These are phyloP conservation scores for Verticillium klebahnii DNA, from an alignment of 2,329 filamentous ascomycete species.

Conservation along the genomic window DNA sequence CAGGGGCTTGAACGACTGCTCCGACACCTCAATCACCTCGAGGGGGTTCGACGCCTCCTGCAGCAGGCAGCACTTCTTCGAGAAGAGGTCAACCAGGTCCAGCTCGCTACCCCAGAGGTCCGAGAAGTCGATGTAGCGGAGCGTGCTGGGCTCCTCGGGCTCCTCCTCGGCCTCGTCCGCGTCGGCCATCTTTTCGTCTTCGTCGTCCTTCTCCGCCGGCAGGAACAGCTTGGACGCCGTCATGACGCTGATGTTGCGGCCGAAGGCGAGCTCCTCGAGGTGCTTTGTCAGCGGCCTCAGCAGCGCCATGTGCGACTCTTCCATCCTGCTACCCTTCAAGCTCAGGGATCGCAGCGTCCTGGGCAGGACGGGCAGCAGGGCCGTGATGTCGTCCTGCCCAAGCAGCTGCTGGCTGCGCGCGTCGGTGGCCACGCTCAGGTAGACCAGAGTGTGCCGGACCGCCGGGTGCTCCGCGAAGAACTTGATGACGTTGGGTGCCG, in stretches of 20 bases:
- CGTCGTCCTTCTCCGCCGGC: constrained; percentile 31
- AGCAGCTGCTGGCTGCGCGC: constrained; percentile 68
- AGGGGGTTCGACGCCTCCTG: constrained; percentile 59
- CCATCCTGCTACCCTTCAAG: constrained; percentile 70
- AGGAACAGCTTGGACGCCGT: constrained; percentile 65
- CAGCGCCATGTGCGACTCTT: constrained; percentile 56
- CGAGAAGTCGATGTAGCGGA: constrained; percentile 74
- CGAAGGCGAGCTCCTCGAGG: constrained; percentile 72
- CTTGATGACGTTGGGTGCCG: constrained; percentile 60
- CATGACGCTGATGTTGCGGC: constrained; percentile 58
- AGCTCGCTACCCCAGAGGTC: constrained; percentile 62
- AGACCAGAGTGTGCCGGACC: constrained; percentile 58
- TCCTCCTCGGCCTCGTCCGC: constrained; percentile 28
- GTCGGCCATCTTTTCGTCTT: constrained; percentile 11
- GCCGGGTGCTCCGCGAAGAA: constrained; percentile 70
- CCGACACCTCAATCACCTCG: constrained; percentile 70
- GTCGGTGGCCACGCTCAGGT: constrained; percentile 70
- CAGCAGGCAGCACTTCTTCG: constrained; percentile 48
- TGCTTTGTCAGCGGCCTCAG: constrained; percentile 64
- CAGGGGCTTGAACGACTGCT: constrained; percentile 62
- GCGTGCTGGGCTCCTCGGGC: constrained; percentile 44
- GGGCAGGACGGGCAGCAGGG: constrained; percentile 62
- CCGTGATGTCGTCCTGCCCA: constrained; percentile 58
- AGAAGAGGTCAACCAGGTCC: constrained; percentile 49
- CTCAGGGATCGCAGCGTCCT: constrained; percentile 67